These are phyloP conservation scores for Oldenlandia corymbosa DNA, from an alignment of 257 asterid genomes.

Conservation along the genomic window DNA sequence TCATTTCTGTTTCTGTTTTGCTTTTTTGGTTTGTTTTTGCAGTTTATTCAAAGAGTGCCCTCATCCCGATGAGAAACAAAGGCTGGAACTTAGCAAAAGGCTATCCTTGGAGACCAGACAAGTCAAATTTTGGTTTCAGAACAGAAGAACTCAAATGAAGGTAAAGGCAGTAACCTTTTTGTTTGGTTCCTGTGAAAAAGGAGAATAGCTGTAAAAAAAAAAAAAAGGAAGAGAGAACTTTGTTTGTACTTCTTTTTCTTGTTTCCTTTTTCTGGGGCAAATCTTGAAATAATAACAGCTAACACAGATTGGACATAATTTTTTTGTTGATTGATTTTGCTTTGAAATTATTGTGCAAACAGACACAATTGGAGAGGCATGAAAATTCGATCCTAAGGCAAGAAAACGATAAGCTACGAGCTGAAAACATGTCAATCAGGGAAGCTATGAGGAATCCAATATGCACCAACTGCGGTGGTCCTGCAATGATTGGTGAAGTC, in stretches of 20 bases:
- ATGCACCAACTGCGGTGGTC: conserved; percentile 51
- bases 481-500: conserved; percentile 50
- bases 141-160: conserved; percentile 96
- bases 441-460: conserved; percentile 54
- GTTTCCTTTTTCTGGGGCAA: too few relatives aligned
- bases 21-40: neutral
- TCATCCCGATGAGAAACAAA: conserved; percentile 95
- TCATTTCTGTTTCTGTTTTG: neutral
- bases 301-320: too few relatives aligned
- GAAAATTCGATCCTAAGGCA: conserved; percentile 49
- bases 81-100: conserved; percentile 82
- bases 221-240: too few relatives aligned
- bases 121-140: conserved; percentile 94
- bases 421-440: conserved; percentile 50
- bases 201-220: too few relatives aligned
- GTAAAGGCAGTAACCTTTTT: too few relatives aligned
- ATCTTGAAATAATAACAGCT: too few relatives aligned
- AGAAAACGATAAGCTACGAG: conserved; percentile 50
- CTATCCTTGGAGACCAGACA: conserved; percentile 76
- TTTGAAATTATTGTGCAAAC: conserved; percentile 1
- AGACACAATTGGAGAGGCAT: conserved; percentile 57
- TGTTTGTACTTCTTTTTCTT: too few relatives aligned
- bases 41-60: conserved; percentile 97
- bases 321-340: too few relatives aligned
- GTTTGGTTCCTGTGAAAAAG: too few relatives aligned